Conservation (phyloP, 2,329 filamentous ascomycete genomes). For the Sporothrix globosa region DNA sequence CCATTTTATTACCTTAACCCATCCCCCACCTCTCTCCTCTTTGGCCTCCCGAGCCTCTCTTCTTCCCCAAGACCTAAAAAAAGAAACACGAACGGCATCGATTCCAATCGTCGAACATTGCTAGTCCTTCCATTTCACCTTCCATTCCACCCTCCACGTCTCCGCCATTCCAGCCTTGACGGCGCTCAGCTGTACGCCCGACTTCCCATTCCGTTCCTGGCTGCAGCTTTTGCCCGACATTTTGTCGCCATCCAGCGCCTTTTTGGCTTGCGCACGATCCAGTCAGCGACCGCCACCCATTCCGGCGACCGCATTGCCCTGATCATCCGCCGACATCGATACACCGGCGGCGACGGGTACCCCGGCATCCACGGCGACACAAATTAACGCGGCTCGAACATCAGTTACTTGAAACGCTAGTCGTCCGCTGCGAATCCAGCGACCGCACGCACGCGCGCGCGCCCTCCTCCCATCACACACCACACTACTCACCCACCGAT, state of each 20-base stretch:
- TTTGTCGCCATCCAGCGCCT: not conserved
- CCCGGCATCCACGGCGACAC: constrained; percentile 20
- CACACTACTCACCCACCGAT: not conserved
- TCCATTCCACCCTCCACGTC: constrained; percentile 22
- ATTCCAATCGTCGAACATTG: constrained; percentile 17
- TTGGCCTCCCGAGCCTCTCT: constrained; percentile 23
- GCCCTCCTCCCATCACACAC: not conserved
- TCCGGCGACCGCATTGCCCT: not conserved
- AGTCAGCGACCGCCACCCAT: constrained; percentile 1
- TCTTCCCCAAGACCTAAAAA: constrained; percentile 35
- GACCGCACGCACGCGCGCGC: constrained; percentile 4
- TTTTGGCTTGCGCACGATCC: constrained; percentile 9
- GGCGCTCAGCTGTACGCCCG: constrained; percentile 1
- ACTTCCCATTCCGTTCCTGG: not conserved
- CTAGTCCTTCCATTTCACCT: constrained; percentile 26
- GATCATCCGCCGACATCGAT: not conserved
- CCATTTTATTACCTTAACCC: constrained; percentile 27
- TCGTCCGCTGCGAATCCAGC: constrained; percentile 16
- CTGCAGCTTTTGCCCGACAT: constrained; percentile 16
- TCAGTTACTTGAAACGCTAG: not conserved
- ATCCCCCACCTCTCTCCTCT: constrained; percentile 31
- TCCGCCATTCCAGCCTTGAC: constrained; percentile 5
- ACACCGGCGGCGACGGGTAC: constrained; percentile 14
- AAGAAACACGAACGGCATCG: constrained; percentile 34
- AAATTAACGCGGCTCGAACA: not conserved